phyloP scores from a whole-genome alignment of 176 grass and related monocot genomes.

The Neostapfia colusana region DNA sequence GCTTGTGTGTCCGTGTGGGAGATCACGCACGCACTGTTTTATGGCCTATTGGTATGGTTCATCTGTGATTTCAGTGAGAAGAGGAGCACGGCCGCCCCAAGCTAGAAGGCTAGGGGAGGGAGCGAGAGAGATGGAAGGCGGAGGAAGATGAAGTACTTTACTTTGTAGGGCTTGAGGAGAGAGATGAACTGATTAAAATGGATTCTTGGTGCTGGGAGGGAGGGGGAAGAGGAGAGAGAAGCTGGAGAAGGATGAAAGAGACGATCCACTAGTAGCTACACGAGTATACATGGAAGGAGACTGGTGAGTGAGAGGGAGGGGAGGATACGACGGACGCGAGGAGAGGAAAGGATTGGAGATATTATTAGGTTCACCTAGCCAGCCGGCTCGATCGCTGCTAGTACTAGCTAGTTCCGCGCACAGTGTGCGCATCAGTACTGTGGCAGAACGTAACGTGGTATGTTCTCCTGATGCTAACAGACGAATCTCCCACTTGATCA shows the following conservation, averaged over 20 bases:
- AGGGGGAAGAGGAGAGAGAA: slow-evolving; percentile 1
- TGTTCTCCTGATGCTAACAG: slow-evolving; percentile 55
- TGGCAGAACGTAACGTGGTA: slow-evolving; percentile 64
- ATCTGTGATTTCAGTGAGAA: slow-evolving; percentile 42
- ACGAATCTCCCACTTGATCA: slow-evolving; percentile 43
- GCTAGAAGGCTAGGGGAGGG: slow-evolving; percentile 15
- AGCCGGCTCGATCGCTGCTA: slow-evolving; percentile 1
- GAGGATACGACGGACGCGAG: slow-evolving; percentile 29
- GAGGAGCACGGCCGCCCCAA: slow-evolving; percentile 40
- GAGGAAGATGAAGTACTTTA: slow-evolving; percentile 58
- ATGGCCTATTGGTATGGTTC: slow-evolving; percentile 58
- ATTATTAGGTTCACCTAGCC: slow-evolving; percentile 51
- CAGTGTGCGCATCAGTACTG: slow-evolving; percentile 51
- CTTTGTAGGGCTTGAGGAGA: slow-evolving; percentile 65
- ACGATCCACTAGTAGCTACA: slow-evolving; percentile 10
- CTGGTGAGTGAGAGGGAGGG: not conserved
- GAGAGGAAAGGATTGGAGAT: not conserved
- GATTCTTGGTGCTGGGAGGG: slow-evolving; percentile 39
- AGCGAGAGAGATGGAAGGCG: not conserved
- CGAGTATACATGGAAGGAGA: slow-evolving; percentile 41
- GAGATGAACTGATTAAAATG: slow-evolving; percentile 57
- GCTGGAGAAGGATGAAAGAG: slow-evolving; percentile 23
- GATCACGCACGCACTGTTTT: slow-evolving; percentile 71
- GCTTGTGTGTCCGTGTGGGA: slow-evolving; percentile 50
- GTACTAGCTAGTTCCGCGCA: slow-evolving; percentile 51